A percentile compares a stretch with the other conserved stretches of the same genome.
Evolutionary conservation across 345 rosid species (phyloP).

Genomic region (Hevea brasiliensis): DNA sequence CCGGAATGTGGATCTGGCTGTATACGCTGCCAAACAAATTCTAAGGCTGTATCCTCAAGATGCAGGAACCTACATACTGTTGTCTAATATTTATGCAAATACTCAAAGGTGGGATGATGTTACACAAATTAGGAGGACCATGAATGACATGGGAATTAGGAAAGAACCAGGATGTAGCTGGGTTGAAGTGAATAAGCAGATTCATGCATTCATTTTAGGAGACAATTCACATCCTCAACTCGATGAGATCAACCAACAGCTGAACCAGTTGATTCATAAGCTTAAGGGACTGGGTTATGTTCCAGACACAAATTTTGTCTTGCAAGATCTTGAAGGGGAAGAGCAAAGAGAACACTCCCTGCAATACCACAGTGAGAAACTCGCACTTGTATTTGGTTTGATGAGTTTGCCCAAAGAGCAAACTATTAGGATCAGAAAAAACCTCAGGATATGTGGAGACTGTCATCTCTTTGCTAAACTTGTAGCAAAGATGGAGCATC

Average conservation of each 20-base stretch:
- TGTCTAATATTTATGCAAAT: slow-evolving; percentile 75
- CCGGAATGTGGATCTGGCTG: slow-evolving; percentile 49
- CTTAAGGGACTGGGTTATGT: slow-evolving; percentile 54
- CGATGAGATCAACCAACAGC: slow-evolving; percentile 38
- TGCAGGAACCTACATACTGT: slow-evolving; percentile 58
- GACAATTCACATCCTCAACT: slow-evolving; percentile 61
- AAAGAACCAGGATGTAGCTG: slow-evolving; percentile 80
- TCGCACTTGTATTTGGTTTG: slow-evolving; percentile 56
- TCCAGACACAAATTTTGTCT: slow-evolving; percentile 60
- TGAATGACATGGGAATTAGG: slow-evolving; percentile 50
- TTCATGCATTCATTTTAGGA: slow-evolving; percentile 62
- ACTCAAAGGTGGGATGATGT: slow-evolving; percentile 64
- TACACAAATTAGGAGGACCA: slow-evolving; percentile 43
- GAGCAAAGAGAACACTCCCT: slow-evolving; percentile 68
- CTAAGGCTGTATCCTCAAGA: slow-evolving; percentile 57
- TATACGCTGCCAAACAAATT: slow-evolving; percentile 56
- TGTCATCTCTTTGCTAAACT: slow-evolving; percentile 68
- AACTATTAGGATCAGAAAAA: slow-evolving; percentile 61
- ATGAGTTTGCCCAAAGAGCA: slow-evolving; percentile 32
- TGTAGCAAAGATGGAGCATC: slow-evolving; percentile 47
- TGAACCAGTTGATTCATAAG: slow-evolving; percentile 41
- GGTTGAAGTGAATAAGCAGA: slow-evolving; percentile 63
- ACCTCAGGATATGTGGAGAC: slow-evolving; percentile 66
- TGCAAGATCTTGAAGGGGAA: slow-evolving; percentile 72
- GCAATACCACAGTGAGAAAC: slow-evolving; percentile 63